These are phyloP conservation scores for Syncephalis plumigaleata DNA, from an alignment of 371 early-diverging fungal species.

Conservation along the genomic window DNA sequence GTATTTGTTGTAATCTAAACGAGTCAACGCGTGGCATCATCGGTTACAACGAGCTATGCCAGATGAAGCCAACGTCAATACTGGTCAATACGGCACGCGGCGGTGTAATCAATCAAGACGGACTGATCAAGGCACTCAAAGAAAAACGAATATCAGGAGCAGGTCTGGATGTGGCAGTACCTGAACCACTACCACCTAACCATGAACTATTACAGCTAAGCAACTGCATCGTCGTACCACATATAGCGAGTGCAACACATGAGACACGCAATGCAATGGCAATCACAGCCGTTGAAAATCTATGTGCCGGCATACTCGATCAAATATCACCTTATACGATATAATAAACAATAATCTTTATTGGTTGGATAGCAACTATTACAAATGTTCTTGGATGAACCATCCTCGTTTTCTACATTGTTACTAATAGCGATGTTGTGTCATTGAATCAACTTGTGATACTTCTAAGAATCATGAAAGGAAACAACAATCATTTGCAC, in stretches of 20 bases:
- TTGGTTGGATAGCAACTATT: too few species aligned
- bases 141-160: conserved; percentile 41
- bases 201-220: conserved; percentile 36
- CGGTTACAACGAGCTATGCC: conserved; percentile 29
- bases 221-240: conserved; percentile 41
- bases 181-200: conserved; percentile 56
- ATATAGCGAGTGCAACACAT: conserved; percentile 55
- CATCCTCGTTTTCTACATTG: too few species aligned
- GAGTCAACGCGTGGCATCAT: conserved; percentile 50
- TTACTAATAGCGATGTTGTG: too few species aligned
- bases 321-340: background rate
- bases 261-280: conserved; percentile 76
- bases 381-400: too few species aligned
- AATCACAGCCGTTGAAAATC: conserved; percentile 38
- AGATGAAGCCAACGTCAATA: conserved; percentile 51
- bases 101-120: conserved; percentile 56
- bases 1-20: conserved; percentile 56
- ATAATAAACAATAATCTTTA: too few species aligned
- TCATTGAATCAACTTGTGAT: too few species aligned
- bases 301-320: conserved; percentile 20
- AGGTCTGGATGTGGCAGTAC: conserved; percentile 75
- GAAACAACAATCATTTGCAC: too few species aligned
- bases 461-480: too few species aligned
- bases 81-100: conserved; percentile 76
- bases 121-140: conserved; percentile 45